Percentiles rank a stretch among this genome's conserved stretches.
phyloP scores from a whole-genome alignment of 345 rosid genomes.

The Hypericum androsaemum region DNA sequence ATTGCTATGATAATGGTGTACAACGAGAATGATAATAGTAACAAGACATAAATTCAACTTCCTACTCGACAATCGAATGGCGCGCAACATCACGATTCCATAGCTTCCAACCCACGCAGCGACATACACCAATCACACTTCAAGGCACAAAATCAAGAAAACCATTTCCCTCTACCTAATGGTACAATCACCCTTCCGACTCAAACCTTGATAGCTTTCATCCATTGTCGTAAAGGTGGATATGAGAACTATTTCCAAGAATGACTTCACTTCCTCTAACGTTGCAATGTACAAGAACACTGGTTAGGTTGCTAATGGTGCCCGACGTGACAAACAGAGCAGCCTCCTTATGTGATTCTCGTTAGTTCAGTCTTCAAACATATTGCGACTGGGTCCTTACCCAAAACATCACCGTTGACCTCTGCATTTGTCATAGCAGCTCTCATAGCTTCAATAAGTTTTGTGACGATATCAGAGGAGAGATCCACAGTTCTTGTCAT shows the following conservation, averaged over 20 bases:
- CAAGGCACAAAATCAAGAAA: too few relatives aligned
- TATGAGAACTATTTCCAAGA: slow-evolving; percentile 76
- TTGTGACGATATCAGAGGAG: slow-evolving; percentile 84
- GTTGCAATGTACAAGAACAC: slow-evolving; percentile 85
- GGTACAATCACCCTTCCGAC: too few relatives aligned
- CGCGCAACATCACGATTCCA: too few relatives aligned
- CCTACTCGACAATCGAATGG: too few relatives aligned
- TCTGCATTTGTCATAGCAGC: slow-evolving; percentile 82
- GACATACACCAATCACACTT: too few relatives aligned
- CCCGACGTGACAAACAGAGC: slow-evolving; percentile 88
- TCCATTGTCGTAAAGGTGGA: slow-evolving; percentile 76
- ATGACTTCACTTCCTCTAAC: slow-evolving; percentile 84
- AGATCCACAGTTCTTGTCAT: slow-evolving; percentile 74
- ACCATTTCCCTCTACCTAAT: too few relatives aligned
- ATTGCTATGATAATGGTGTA: too few relatives aligned
- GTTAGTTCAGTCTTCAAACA: slow-evolving; percentile 65
- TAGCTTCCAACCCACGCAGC: too few relatives aligned
- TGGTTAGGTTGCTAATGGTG: slow-evolving; percentile 86
- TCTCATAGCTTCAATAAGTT: slow-evolving; percentile 83
- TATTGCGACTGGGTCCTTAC: slow-evolving; percentile 56
- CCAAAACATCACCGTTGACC: slow-evolving; percentile 81
- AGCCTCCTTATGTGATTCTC: slow-evolving; percentile 67
- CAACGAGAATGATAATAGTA: too few relatives aligned
- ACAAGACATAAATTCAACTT: too few relatives aligned
- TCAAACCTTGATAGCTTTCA: too few relatives aligned